These are phyloP conservation scores for Malus hybrid DNA, from an alignment of 331 rosid species.

Conservation along the genomic window DNA sequence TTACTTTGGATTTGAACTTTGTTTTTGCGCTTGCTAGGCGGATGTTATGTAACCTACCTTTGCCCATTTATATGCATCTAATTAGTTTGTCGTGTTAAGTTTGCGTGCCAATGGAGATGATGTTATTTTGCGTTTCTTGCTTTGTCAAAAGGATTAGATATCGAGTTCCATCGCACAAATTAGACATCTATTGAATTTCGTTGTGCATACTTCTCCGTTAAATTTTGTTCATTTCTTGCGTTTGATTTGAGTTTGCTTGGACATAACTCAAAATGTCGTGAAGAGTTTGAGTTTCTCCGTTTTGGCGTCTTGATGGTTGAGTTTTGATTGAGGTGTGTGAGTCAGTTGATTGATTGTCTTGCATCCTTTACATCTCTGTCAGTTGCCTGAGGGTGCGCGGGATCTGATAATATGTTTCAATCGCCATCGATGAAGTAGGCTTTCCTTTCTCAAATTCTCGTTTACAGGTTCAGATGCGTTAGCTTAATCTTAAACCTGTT, in stretches of 20 bases:
- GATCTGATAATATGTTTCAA: not conserved
- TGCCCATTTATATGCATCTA: conserved; percentile 12
- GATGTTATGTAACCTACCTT: conserved; percentile 7
- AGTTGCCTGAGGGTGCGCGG: not conserved
- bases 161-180: not conserved
- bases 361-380: not conserved
- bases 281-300: not conserved
- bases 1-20: conserved; percentile 19
- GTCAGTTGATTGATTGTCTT: not conserved
- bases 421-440: too few species aligned
- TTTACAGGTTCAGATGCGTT: not conserved
- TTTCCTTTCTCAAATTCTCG: too few species aligned
- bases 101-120: not conserved
- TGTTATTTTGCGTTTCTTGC: not conserved
- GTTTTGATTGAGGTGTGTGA: not conserved
- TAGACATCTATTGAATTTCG: not conserved
- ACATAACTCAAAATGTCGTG: not conserved
- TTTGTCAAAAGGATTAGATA: too few species aligned
- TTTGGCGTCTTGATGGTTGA: not conserved
- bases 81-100: conserved; percentile 8
- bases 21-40: conserved; percentile 14
- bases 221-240: not conserved
- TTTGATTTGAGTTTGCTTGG: not conserved
- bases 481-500: not conserved
- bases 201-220: not conserved